phyloP scores from a whole-genome alignment of 2,329 filamentous ascomycete species.

The Paraphaeosphaeria minitans region DNA sequence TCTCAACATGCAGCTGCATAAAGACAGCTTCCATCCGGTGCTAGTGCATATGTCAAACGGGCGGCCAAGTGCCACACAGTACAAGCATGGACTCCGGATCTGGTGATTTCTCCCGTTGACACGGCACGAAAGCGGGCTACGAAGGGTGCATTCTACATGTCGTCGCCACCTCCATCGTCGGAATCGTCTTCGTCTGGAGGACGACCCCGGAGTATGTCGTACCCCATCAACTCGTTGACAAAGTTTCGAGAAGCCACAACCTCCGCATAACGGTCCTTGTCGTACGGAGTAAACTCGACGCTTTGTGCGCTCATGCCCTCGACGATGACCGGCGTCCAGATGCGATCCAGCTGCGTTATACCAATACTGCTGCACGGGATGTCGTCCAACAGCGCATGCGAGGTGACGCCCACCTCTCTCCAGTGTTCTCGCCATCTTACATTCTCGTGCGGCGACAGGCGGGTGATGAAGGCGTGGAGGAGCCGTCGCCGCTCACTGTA shows the following conservation, averaged over 20 bases:
- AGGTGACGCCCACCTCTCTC: conserved; percentile 42
- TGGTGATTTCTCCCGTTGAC: not conserved
- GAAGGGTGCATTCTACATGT: conserved; percentile 12
- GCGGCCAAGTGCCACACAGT: conserved; percentile 6
- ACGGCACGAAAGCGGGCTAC: not conserved
- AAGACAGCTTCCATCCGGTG: not conserved
- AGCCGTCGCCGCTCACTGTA: conserved; percentile 40
- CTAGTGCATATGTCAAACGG: conserved; percentile 13
- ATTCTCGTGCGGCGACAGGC: conserved; percentile 44
- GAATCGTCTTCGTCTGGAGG: conserved; percentile 31
- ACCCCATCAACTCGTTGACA: conserved; percentile 45
- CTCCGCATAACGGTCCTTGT: conserved; percentile 36
- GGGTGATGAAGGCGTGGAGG: conserved; percentile 41
- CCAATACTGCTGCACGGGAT: conserved; percentile 44
- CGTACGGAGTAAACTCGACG: conserved; percentile 36
- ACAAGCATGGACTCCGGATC: conserved; percentile 5
- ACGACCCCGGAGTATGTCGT: conserved; percentile 41
- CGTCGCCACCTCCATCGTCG: conserved; percentile 29
- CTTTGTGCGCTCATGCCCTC: conserved; percentile 39
- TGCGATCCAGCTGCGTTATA: conserved; percentile 44
- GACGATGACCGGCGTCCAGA: conserved; percentile 41
- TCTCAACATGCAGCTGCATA: conserved; percentile 9
- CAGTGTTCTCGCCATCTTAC: conserved; percentile 41
- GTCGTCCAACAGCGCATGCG: conserved; percentile 42
- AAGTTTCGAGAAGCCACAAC: conserved; percentile 36